Base-by-base conservation (phyloP, 345 rosid species). In the Microcos paniculata region DNA sequence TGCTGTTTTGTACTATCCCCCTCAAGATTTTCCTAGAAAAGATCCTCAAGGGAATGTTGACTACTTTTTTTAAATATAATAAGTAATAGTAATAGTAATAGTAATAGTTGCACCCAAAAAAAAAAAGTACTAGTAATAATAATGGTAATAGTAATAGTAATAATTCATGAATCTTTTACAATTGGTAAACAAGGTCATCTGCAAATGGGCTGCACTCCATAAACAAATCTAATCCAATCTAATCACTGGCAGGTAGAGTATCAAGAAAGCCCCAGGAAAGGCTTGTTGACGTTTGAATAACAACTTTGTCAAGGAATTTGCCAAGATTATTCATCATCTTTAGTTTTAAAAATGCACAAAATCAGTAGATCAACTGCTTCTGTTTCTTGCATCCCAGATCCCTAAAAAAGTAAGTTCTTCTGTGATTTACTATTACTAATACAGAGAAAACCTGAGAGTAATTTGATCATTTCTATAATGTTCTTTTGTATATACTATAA, bases 151-250 rank as follows among this genome's bases (percentile, higher is more conserved):
- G n/a, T n/a, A n/a, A n/a, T n/a, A n/a, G n/a, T n/a, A 38, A 51
- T 71, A 40, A 14, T 57, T 55, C 19, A 42, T 65, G 40, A 64
- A 68, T 31, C 40, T 58, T 68, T 45, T 69, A 18, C 40, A 59
- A 61, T 8, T 16, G 55, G 70, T 62, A 8, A 52, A 62, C 31
- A 8, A 61, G 26, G 43, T 35, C 76, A 53, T 10, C 11, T 74
- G 78, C 23, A 33, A 9, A 63, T 35, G 48, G 10, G 58, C 35
- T 21, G 28, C 62, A 56, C 0, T n/a, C n/a, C n/a, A n/a, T n/a
- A n/a, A n/a, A n/a, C n/a, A n/a, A n/a, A n/a, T n/a, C n/a, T n/a
- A n/a, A n/a, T n/a, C n/a, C n/a, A n/a, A n/a, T n/a, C n/a, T n/a
- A n/a, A n/a, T n/a, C n/a, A n/a, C n/a, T n/a, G n/a, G n/a, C 12